Conservation (phyloP, 2,329 filamentous ascomycete species). For the Elsinoe necatrix region DNA sequence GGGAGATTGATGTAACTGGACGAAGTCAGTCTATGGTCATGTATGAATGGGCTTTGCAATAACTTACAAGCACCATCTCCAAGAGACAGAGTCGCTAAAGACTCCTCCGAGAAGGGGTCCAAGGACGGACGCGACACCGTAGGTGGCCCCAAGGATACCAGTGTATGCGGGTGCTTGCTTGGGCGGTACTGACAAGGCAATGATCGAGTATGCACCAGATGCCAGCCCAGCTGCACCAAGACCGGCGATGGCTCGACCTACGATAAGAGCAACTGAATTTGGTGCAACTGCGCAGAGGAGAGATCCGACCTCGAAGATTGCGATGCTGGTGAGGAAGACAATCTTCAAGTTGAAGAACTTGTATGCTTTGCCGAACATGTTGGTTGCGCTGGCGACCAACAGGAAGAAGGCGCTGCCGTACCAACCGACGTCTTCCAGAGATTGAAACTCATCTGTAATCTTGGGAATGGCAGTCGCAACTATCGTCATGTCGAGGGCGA, state of each 20-base stretch:
- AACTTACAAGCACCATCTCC: slow-evolving; percentile 37
- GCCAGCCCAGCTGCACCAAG: slow-evolving; percentile 46
- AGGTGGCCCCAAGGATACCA: slow-evolving; percentile 32
- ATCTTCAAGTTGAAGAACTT: slow-evolving; percentile 24
- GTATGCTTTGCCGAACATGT: slow-evolving; percentile 24
- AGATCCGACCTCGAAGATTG: slow-evolving; percentile 40
- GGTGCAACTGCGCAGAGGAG: slow-evolving; percentile 43
- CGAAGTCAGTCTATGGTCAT: background rate
- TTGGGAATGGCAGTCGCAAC: slow-evolving; percentile 28
- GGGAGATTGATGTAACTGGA: slow-evolving; percentile 45
- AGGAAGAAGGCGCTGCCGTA: slow-evolving; percentile 25
- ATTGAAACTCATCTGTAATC: slow-evolving; percentile 32
- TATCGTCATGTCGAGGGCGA: slow-evolving; percentile 24
- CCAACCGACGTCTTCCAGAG: slow-evolving; percentile 30
- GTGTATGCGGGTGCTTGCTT: slow-evolving; percentile 19
- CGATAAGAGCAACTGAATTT: slow-evolving; percentile 44
- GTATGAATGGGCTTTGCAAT: background rate
- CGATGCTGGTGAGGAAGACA: slow-evolving; percentile 29
- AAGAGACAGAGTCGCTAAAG: slow-evolving; percentile 38
- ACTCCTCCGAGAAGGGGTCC: slow-evolving; percentile 47
- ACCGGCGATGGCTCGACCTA: slow-evolving; percentile 46
- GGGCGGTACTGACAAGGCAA: slow-evolving; percentile 20
- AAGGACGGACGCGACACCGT: slow-evolving; percentile 35
- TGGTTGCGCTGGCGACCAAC: slow-evolving; percentile 26
- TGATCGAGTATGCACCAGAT: slow-evolving; percentile 31